These are phyloP conservation scores for Corynespora cassiicola DNA, from an alignment of 2,329 filamentous ascomycete species.

Conservation along the genomic window DNA sequence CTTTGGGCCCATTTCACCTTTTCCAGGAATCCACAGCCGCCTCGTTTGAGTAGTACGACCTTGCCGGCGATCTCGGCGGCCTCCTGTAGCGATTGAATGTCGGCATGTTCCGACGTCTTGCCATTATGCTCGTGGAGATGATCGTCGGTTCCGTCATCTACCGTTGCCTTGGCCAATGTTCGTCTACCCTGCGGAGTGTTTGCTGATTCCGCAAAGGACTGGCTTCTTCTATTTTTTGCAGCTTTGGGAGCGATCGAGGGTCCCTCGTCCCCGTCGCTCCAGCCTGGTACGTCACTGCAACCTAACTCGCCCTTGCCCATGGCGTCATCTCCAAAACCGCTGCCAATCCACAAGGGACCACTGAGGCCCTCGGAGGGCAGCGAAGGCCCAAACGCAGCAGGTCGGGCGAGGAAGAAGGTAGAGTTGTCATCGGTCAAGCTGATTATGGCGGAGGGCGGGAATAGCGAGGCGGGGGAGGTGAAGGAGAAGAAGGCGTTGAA, in stretches of 20 bases:
- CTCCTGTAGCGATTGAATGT: constrained; percentile 91
- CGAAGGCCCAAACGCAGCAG: constrained; percentile 88
- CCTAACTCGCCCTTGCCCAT: constrained; percentile 80
- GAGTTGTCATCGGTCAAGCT: constrained; percentile 98
- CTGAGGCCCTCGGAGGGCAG: constrained; percentile 79
- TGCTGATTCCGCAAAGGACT: constrained; percentile 3
- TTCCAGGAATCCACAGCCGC: constrained; percentile 94
- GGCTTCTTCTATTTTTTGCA: constrained; percentile 6
- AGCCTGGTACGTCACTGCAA: constrained; percentile 92
- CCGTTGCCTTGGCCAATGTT: constrained; percentile 2
- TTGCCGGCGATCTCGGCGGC: constrained; percentile 92
- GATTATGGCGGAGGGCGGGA: constrained; percentile 94
- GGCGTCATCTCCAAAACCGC: constrained; percentile 82
- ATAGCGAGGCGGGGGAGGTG: constrained; percentile 77
- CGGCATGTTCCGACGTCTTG: constrained; percentile 66
- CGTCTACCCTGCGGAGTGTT: constrained; percentile 4
- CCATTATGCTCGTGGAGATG: constrained; percentile 67
- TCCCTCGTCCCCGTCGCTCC: constrained; percentile 69
- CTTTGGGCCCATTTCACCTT: constrained; percentile 98
- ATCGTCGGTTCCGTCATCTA: constrained; percentile 84
- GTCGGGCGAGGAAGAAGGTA: constrained; percentile 92
- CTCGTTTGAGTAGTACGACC: constrained; percentile 87
- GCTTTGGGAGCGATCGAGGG: constrained; percentile 14
- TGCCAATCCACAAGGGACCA: constrained; percentile 91
- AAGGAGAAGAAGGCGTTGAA: constrained; percentile 56